Evolutionary conservation across 768 basidiomycete species (phyloP), one percentile per base, ranked within the genome.

Genomic region (Coprinopsis strossmayeri): DNA sequence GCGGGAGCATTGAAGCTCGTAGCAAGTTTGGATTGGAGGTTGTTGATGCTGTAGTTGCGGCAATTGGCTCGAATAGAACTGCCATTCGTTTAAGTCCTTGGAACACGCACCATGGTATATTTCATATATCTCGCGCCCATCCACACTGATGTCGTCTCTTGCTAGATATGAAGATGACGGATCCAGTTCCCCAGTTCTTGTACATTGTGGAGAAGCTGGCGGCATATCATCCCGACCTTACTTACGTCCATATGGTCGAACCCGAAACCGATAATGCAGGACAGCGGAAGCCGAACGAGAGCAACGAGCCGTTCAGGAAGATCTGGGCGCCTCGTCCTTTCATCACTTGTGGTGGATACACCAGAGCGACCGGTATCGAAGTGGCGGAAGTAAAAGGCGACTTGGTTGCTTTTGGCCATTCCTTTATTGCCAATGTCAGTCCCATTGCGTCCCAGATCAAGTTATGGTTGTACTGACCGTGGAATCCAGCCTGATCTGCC

Each of bases 1-100:
- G 87, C 0, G 87, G 87, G 1, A 74, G 72, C 38, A 63, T 86
- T 24, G 77, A 82, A 59, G 77, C 75, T 48, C 69, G 87, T 3
- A 65, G 70, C 1, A 68, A 77, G 23, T 87, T 89, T 59, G 57
- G 63, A 0, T 63, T 82, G 4, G 78, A 82, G 50, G 66, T 84
- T 32, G 58, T 79, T 5, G 69, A 76, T 28, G 78, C 77, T 1
- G 63, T 85, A 1, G 66, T 64, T 2, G 59, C 69, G 0, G 73
- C 74, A 1, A 62, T 87, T 32, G 85, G 86, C 0, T 59, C 67
- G 21, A 71, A 77, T 18, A 69, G 69, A n/a, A 70, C 76, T 1
- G 79, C 65, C 0, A 65, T 87, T 34, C 70, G 84, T 5, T 34
- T 86, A 26, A 77, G 78, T 49, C 83, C 80, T 2, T 84, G 77